Evolutionary conservation across 164 flowering plant genomes (phyloP).

Genomic region (Magnolia sinica): DNA sequence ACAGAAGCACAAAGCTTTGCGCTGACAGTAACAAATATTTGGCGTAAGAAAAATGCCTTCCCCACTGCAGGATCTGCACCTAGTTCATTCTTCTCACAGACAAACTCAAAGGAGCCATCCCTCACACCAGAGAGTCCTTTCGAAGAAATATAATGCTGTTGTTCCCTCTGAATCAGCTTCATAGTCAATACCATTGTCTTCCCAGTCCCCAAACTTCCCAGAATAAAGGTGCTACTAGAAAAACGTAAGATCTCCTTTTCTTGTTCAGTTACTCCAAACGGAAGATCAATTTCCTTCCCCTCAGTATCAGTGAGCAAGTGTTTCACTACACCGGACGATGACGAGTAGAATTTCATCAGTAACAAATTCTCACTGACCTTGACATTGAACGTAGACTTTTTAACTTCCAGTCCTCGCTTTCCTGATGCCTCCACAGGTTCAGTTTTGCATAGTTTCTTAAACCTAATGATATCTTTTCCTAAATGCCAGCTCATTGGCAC

Average conservation of each 20-base stretch:
- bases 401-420: conserved; percentile 19
- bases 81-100: background rate
- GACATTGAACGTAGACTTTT: conserved; percentile 53
- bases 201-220: conserved; percentile 87
- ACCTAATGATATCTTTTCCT: conserved; percentile 30
- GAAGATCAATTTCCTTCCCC: conserved; percentile 62
- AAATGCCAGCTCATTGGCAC: conserved; percentile 59
- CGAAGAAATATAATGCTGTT: conserved; percentile 29
- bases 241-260: conserved; percentile 53
- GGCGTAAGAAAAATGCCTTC: conserved; percentile 33
- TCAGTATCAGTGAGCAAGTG: conserved; percentile 58
- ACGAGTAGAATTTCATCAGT: conserved; percentile 76
- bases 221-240: conserved; percentile 48
- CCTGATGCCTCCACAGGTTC: conserved; percentile 15
- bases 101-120: background rate
- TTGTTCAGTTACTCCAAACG: conserved; percentile 71
- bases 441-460: conserved; percentile 19
- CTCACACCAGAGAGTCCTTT: conserved; percentile 22
- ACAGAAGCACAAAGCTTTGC: conserved; percentile 66
- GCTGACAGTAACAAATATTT: conserved; percentile 81
- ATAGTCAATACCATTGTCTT: conserved; percentile 74
- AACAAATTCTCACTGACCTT: conserved; percentile 66
- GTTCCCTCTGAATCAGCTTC: conserved; percentile 57
- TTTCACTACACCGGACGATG: conserved; percentile 47
- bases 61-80: background rate